Base-by-base conservation (phyloP, 352 stramenopile species). In the Phytopythium sindhum region DNA sequence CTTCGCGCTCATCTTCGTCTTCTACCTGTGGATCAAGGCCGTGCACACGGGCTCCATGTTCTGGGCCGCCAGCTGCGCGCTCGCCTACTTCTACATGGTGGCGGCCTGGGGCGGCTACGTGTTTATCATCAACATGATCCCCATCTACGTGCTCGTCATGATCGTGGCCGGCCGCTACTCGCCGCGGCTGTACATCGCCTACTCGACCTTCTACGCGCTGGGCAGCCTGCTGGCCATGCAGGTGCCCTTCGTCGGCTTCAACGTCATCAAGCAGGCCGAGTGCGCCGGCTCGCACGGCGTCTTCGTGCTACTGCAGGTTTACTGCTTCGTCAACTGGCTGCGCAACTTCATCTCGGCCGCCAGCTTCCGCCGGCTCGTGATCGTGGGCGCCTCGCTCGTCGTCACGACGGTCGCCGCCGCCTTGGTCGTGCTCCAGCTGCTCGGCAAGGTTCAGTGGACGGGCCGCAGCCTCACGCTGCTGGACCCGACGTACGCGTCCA, bases 41-140 rank as follows among this genome's bases (percentile, higher is more conserved):
- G 89, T 97, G 51, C 85, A 96, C 77, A 96, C 89, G 60, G 88
- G 88, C 41, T 96, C 86, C 42, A 95, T 97, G 81, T 84, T 95
- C 64, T 91, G 80, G 80, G 86, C 81, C 19, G 86, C 81, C 21
- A 78, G 66, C 45, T 94, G 82, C 63, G 81, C 83, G 65, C 87
- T 99, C 19, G 81, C 85, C 15, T 99, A 99, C 83, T 98, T 99
- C 73, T 98, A 99, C 86, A 97, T 97, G 90, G 96, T 98, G 21
- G 91, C 93, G 5, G 88, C 95, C 9, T 99, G 97, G 97, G 96
- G 96, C 57, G 97, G 96, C 39, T 99, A 99, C 80, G 92, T 99
- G 21, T 99, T 99, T 80, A 98, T 99, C 61, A 94, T 99, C 75
- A 99, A 99, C 82, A 92, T 99, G 69, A 95, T 99, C 63, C 96